Base-by-base conservation (phyloP, 805 yeast genomes). In the Wickerhamomyces silvicola region DNA sequence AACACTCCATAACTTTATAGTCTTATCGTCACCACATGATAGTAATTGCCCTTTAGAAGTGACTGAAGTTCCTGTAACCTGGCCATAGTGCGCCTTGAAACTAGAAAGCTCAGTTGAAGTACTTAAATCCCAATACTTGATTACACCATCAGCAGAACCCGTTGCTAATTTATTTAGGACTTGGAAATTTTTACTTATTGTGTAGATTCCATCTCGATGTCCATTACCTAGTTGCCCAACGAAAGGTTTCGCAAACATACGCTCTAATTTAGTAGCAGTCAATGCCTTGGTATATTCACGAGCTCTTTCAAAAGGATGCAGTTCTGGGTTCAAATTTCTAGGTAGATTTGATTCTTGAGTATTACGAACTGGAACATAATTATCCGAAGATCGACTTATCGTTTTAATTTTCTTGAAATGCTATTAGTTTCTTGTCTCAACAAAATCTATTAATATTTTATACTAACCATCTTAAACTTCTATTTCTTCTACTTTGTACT, bases 191-290 rank as follows among this genome's bases (percentile, higher is more conserved):
- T 81, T 82, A 6, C 96, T 94, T 28, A 92, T 72, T 12, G 79
- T 65, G 57, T 92, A 90, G 10, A 92, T 86, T 37, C 97, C 97
- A 54, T 92, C 98, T 36, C 90, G 66, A 53, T 94, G 98, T 7
- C 98, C 98, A 39, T 75, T 72, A 4, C 99, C 99, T 22, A 92
- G 61, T 54, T 92, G 97, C 1, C 95, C 96, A 14, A 94, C 69
- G 58, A 92, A 92, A 3, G 99, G 99, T 52, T 88, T 88, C 0
- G 99, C 97, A 70, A 92, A 92, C 83, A 92, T 81, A 45, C 97
- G 72, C 54, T 90, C 97, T 62, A 92, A 58, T 55, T 92, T 92
- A 11, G 97, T 88, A 18, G 98, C 97, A 35, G 85, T 90, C 32
- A 92, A 61, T 0, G 97, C 97, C 44, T 88, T 75, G 13, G 97